phyloP scores from a whole-genome alignment of 1,139 yeast genomes.

The Scheffersomyces quercinus region DNA sequence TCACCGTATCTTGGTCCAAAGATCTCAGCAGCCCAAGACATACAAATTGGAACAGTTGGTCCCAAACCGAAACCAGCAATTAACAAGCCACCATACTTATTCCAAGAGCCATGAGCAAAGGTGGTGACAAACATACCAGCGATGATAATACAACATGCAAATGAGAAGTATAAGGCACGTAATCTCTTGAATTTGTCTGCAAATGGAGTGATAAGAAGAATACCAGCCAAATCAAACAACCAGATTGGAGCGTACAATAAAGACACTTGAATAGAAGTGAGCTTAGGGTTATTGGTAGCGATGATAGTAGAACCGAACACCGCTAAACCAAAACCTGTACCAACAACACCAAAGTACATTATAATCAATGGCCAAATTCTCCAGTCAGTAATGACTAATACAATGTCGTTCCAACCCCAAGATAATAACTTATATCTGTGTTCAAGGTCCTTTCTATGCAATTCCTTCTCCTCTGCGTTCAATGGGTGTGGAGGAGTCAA shows the following conservation, averaged over 20 bases:
- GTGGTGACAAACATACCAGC: slow-evolving; percentile 76
- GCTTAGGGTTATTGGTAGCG: slow-evolving; percentile 58
- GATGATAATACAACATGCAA: slow-evolving; percentile 66
- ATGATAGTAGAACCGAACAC: slow-evolving; percentile 87
- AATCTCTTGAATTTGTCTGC: slow-evolving; percentile 65
- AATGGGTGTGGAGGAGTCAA: slow-evolving; percentile 54
- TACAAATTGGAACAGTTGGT: slow-evolving; percentile 85
- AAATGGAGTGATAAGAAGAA: slow-evolving; percentile 72
- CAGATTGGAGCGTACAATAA: slow-evolving; percentile 86
- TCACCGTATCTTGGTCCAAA: slow-evolving; percentile 75
- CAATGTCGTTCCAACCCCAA: slow-evolving; percentile 67
- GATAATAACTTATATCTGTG: slow-evolving; percentile 40
- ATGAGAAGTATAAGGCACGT: slow-evolving; percentile 62
- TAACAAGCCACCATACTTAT: slow-evolving; percentile 74
- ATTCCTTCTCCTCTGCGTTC: slow-evolving; percentile 47
- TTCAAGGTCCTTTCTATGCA: slow-evolving; percentile 68
- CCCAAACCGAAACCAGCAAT: slow-evolving; percentile 87
- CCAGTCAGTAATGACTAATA: slow-evolving; percentile 56
- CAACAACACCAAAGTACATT: slow-evolving; percentile 93
- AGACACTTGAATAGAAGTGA: slow-evolving; percentile 69
- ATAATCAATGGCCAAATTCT: slow-evolving; percentile 79
- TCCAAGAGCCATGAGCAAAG: slow-evolving; percentile 73
- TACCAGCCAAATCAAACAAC: slow-evolving; percentile 83
- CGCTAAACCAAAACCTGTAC: slow-evolving; percentile 82
- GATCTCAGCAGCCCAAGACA: slow-evolving; percentile 85